Evolutionary conservation across 1,139 yeast species (phyloP), one percentile per base, ranked within the genome.

Genomic region (Kodamaea suecica): DNA sequence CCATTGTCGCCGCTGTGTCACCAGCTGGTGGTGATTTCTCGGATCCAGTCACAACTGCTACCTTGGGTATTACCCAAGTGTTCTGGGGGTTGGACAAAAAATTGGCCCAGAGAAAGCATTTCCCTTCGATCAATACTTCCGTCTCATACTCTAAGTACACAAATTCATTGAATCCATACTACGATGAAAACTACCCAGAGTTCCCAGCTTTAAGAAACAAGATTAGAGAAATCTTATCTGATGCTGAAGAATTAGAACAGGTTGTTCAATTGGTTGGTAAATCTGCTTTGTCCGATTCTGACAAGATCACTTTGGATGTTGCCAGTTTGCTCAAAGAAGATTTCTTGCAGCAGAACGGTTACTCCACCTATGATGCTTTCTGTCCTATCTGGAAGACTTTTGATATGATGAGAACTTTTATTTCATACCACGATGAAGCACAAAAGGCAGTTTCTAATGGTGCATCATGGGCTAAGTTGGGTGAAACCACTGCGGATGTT

Each of bases 11-110:
- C 41, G 99, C 99, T 51, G 99, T 92, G 32, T 90, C 97, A 6
- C 99, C 99, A 50, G 97, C 98, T 40, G 99, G 98, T 80, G 99
- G 99, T 82, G 99, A 92, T 75, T 90, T 92, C 81, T 92, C 98
- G 14, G 99, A 92, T 70, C 99, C 99, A 30, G 99, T 92, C 50
- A 92, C 99, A 26, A 92, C 97, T 23, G 79, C 98, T 9, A 92
- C 99, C 31, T 78, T 92, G 57, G 97, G 97, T 82, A 92, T 92
- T 54, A 94, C 98, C 24, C 99, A 92, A 73, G 99, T 94, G 42
- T 92, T 94, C 74, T 92, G 99, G 99, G 99, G 99, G 67, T 77
- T 92, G 66, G 99, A 92, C 68, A 92, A 92, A 72, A 92, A 92
- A 66, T 79, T 92, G 58, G 98, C 99, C 17, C 99, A 92, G 76